Percentiles rank a stretch among this genome's conserved stretches.
Conservation (phyloP, 768 basidiomycete species). For the Kwoniella heveanensis region DNA sequence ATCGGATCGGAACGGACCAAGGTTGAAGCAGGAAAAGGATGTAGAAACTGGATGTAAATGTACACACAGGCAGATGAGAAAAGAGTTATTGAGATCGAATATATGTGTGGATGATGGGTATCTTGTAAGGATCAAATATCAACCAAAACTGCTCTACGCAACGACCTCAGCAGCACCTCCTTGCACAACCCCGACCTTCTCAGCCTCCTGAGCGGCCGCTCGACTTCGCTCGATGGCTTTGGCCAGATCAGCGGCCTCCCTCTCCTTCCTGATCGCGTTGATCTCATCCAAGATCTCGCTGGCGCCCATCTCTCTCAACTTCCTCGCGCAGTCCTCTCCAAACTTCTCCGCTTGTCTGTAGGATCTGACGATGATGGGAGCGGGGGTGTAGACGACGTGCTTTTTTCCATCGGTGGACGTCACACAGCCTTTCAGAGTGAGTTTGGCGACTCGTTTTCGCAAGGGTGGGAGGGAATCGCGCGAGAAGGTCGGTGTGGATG, state of each 20-base stretch:
- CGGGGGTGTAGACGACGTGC: slow-evolving; percentile 71
- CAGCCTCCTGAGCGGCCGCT: slow-evolving; percentile 8
- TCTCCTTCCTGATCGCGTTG: slow-evolving; percentile 62
- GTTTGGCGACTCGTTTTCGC: slow-evolving; percentile 41
- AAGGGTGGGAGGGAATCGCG: slow-evolving; percentile 18
- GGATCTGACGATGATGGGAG: slow-evolving; percentile 60
- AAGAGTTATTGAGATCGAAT: too few species aligned
- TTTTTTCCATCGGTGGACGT: slow-evolving; percentile 74
- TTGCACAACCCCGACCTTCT: slow-evolving; percentile 9
- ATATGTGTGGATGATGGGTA: too few species aligned
- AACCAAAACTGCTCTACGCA: slow-evolving; percentile 1
- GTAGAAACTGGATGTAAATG: too few species aligned
- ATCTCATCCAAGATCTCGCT: slow-evolving; percentile 80
- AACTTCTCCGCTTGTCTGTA: slow-evolving; percentile 68
- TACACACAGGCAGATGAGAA: too few species aligned
- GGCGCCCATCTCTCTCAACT: slow-evolving; percentile 71
- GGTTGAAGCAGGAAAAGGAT: too few species aligned
- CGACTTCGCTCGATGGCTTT: slow-evolving; percentile 14
- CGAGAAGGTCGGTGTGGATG: slow-evolving; percentile 11
- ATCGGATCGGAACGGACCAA: too few species aligned
- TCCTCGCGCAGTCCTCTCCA: slow-evolving; percentile 68
- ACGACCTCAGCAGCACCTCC: slow-evolving; percentile 12
- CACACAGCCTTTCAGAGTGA: slow-evolving; percentile 77
- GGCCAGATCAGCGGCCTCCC: slow-evolving; percentile 22
- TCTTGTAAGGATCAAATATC: too few species aligned